phyloP scores from a whole-genome alignment of 768 basidiomycete genomes.

The Phanerochaete carnosa region DNA sequence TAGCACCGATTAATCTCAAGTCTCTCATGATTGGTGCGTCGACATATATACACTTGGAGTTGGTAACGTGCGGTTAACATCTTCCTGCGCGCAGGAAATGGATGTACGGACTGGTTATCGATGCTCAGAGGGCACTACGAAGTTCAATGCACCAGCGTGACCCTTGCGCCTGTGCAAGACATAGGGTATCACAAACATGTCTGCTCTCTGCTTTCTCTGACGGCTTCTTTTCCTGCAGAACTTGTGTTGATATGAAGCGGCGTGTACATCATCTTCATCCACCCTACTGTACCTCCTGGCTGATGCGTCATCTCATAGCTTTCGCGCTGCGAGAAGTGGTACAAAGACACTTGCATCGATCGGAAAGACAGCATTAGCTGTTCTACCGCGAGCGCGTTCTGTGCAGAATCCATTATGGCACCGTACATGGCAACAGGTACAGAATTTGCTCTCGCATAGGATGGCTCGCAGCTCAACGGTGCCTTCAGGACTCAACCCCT shows the following conservation, averaged over 20 bases:
- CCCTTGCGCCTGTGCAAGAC: constrained; percentile 37
- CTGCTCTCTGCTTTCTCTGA: not conserved
- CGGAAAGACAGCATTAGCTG: constrained; percentile 40
- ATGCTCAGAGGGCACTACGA: constrained; percentile 37
- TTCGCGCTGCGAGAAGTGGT: constrained; percentile 39
- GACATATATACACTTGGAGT: too few relatives aligned
- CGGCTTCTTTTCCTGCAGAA: not conserved
- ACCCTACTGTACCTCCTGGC: not conserved
- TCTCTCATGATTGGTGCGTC: constrained; percentile 47
- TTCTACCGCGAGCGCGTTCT: constrained; percentile 36
- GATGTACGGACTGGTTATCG: constrained; percentile 5
- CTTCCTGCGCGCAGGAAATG: constrained; percentile 16
- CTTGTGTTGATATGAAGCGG: constrained; percentile 28
- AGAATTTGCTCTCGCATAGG: constrained; percentile 57
- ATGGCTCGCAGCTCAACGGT: constrained; percentile 37
- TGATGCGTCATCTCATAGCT: constrained; percentile 34
- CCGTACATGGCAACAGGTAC: constrained; percentile 29
- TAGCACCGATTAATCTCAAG: constrained; percentile 45
- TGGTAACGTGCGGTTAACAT: too few relatives aligned
- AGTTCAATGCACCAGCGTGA: constrained; percentile 39
- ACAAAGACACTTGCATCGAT: constrained; percentile 36
- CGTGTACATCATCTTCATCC: constrained; percentile 31
- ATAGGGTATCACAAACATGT: constrained; percentile 33
- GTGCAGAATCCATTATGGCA: constrained; percentile 21
- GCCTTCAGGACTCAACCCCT: constrained; percentile 46